Evolutionary conservation across 495 filamentous ascomycete species (phyloP).

Genomic region (Rostrohypoxylon terebratum): DNA sequence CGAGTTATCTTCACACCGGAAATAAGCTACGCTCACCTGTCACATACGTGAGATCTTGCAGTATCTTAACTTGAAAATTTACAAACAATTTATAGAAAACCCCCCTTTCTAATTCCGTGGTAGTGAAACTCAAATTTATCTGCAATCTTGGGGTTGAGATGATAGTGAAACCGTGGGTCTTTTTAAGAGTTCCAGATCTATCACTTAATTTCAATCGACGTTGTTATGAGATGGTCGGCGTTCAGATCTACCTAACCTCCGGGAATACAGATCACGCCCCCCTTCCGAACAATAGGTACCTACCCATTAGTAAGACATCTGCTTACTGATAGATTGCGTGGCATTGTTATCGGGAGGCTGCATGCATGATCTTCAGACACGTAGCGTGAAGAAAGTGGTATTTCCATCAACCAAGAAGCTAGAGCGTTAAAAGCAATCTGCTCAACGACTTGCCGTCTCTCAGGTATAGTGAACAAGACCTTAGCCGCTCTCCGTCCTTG

Average conservation of each 20-base stretch:
- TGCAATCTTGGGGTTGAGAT: too few species aligned
- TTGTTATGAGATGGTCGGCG: not conserved
- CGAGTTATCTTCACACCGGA: too few species aligned
- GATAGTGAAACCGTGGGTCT: not conserved
- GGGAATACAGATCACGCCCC: not conserved
- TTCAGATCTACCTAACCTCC: not conserved
- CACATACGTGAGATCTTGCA: too few species aligned
- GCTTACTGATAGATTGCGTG: conserved; percentile 6
- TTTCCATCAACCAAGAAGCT: not conserved
- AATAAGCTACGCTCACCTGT: too few species aligned
- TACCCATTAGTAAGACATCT: not conserved
- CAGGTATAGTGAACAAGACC: not conserved
- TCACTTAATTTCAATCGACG: not conserved
- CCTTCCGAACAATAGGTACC: not conserved
- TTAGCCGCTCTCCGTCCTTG: not conserved
- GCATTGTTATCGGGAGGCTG: not conserved
- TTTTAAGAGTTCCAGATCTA: not conserved
- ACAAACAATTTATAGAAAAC: too few species aligned
- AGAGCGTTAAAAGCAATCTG: not conserved
- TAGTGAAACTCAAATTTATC: too few species aligned
- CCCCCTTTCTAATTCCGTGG: too few species aligned
- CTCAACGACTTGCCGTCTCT: not conserved
- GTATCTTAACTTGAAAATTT: too few species aligned
- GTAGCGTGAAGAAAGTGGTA: not conserved
- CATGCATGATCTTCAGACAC: not conserved